Base-by-base conservation (phyloP, 1,139 yeast genomes). In the Lodderomyces beijingensis region DNA sequence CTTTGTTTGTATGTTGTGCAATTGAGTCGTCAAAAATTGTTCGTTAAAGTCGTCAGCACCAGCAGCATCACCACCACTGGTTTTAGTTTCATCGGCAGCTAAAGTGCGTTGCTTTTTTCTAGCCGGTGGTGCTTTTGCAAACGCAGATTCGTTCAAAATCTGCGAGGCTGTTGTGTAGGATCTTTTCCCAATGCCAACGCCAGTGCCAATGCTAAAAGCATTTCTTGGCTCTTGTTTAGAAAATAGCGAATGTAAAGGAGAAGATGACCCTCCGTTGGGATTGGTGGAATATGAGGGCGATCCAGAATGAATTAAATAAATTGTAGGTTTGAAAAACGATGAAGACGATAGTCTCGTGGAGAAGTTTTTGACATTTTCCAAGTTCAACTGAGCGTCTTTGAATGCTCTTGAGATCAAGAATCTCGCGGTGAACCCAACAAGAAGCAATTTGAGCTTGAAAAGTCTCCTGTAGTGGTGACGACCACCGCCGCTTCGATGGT, bases 11-110 rank as follows among this genome's bases (percentile, higher is more conserved):
- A 61, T 59, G 13, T 37, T 40, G 4, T 42, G 26, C 4, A 49
- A 23, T 39, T 61, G 66, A 6, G 54, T 42, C 4, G 40, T 25
- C 7, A 55, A 43, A 28, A 64, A 53, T 9, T 44, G 33, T 0
- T 40, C 23, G 25, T 56, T 58, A 33, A 62, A 60, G 4, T 44
- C 38, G 12, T 29, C 32, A 11, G 24, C 33, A 3, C 17, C 16
- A 4, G n/a, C 19, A 9, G 4, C 12, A 19, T 18, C 13, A 13
- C 15, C 14, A 12, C 12, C 22, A 16, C 23, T 22, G 16, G 19
- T 21, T n/a, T 16, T 7, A 18, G 16, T 17, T 10, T 11, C 21
- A 22, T 22, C 19, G 10, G 21, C 9, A 8, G 21, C 21, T 8
- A 7, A 10, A 19, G 10, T 10, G 7, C 10, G 21, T 19, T 19